Evolutionary conservation across 352 stramenopile species (phyloP), one percentile per base, ranked within the genome.

Genomic region (Plasmopara halstedii): DNA sequence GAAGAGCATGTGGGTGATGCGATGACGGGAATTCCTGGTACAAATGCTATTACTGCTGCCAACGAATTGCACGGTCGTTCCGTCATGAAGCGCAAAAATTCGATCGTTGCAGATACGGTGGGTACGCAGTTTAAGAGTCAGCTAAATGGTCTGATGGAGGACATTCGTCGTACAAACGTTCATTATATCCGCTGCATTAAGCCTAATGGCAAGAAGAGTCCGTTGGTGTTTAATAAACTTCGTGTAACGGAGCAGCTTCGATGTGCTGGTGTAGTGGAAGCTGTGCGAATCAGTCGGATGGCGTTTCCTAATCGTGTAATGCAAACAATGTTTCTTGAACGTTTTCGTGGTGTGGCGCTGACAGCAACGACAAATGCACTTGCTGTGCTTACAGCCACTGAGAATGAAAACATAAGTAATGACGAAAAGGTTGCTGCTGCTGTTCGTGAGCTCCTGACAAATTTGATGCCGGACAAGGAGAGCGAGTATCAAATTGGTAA

Each of bases 151-250:
- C 69, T 99, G 15, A 92, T 99, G 48, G 83, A 94, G 31, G 94
- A 97, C 50, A 90, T 99, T 50, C 87, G 96, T 42, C 81, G 76
- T 29, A 98, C 94, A 2, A 87, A 98, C 48, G 93, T 97, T 19
- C 96, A 99, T 62, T 99, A 99, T 71, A 96, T 99, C 54, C 83
- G 96, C 25, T 99, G 97, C 67, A 95, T 99, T 55, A 99, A 99
- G 70, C 95, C 97, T 0, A 99, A 99, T 63, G 85, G 96, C 58
- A 81, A 95, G 32, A 96, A 98, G 61, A 97, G 96, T 46, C 46
- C 80, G 34, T 22, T 61, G 11, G 43, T 84, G 11, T 92, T 98
- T 57, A 92, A 91, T 56, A 82, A 97, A 49, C 66, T 88, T 33
- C 73, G 93, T 42, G 81, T 98, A 8, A 96, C 95, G 5, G 90